phyloP scores from a whole-genome alignment of 768 basidiomycete species.

The Auriscalpium microsporum region DNA sequence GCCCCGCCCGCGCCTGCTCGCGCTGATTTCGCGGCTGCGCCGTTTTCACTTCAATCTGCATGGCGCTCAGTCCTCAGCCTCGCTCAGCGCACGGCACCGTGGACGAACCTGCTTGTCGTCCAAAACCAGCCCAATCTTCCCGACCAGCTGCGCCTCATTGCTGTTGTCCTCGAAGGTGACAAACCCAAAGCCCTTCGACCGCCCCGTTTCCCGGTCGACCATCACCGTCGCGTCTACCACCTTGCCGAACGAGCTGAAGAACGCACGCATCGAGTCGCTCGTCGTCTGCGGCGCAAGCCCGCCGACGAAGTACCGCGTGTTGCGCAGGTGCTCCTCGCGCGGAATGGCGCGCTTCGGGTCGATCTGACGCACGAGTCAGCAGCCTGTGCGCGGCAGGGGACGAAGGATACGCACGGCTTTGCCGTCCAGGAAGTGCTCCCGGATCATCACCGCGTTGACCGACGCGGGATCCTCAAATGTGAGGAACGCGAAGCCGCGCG shows the following conservation, averaged over 20 bases:
- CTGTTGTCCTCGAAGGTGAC: conserved; percentile 92
- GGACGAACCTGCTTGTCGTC: conserved; percentile 82
- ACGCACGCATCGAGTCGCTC: conserved; percentile 86
- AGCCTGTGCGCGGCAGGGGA: background rate
- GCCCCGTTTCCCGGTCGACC: conserved; percentile 91
- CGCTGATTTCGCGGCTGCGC: conserved; percentile 87
- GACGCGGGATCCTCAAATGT: conserved; percentile 91
- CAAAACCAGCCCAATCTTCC: conserved; percentile 68
- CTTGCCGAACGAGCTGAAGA: conserved; percentile 89
- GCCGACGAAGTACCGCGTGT: conserved; percentile 94
- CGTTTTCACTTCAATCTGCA: conserved; percentile 92
- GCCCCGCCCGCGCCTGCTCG: conserved; percentile 40
- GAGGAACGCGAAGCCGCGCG: conserved; percentile 94
- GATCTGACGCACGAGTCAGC: conserved; percentile 50
- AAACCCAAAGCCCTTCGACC: conserved; percentile 97
- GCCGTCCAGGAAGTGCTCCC: conserved; percentile 92
- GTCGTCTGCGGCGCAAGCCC: conserved; percentile 89
- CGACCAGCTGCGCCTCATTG: conserved; percentile 82
- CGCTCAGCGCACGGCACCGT: background rate
- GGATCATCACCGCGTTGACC: conserved; percentile 92
- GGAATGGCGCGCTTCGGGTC: conserved; percentile 99
- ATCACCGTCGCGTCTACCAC: conserved; percentile 98
- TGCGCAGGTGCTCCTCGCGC: conserved; percentile 86
- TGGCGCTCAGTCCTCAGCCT: background rate
- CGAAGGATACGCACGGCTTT: conserved; percentile 70